Percentiles rank a stretch among this genome's conserved stretches.
These are phyloP conservation scores for Prunus dulcis DNA, from an alignment of 306 rosid genomes.

Conservation along the genomic window DNA sequence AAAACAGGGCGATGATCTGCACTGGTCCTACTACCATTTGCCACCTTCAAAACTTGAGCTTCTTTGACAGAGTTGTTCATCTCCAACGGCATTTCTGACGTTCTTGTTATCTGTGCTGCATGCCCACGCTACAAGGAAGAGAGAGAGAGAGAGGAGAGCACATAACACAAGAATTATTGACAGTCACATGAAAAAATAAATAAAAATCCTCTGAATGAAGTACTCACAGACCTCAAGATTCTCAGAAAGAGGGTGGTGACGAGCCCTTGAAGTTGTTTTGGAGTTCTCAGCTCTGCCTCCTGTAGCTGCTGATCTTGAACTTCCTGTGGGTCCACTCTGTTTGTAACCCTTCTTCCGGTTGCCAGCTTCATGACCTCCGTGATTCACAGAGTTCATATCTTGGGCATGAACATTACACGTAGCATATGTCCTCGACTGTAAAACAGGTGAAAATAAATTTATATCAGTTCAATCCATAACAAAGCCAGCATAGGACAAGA, in stretches of 20 bases:
- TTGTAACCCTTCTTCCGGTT: slow-evolving; percentile 2
- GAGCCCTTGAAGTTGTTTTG: neutral
- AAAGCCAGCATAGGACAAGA: neutral
- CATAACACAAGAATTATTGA: neutral
- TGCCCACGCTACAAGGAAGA: neutral
- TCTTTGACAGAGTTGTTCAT: neutral
- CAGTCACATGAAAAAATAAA: neutral
- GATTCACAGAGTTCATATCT: neutral
- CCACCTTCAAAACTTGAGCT: neutral
- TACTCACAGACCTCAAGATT: neutral
- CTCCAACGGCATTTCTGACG: neutral
- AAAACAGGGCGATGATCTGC: neutral
- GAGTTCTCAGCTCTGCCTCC: neutral
- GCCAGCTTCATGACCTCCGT: neutral
- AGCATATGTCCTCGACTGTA: neutral
- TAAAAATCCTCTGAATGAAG: neutral
- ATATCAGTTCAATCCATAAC: neutral
- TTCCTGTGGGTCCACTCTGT: neutral
- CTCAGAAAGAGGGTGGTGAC: neutral
- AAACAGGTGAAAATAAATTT: neutral
- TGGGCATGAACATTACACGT: neutral
- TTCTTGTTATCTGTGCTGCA: neutral
- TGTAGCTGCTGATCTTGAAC: neutral
- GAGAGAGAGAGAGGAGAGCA: neutral
- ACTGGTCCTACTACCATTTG: neutral